Evolutionary conservation across 1,284 basidiomycete genomes (phyloP), one percentile per base, ranked within the genome.

Genomic region (Mycena citricolor): DNA sequence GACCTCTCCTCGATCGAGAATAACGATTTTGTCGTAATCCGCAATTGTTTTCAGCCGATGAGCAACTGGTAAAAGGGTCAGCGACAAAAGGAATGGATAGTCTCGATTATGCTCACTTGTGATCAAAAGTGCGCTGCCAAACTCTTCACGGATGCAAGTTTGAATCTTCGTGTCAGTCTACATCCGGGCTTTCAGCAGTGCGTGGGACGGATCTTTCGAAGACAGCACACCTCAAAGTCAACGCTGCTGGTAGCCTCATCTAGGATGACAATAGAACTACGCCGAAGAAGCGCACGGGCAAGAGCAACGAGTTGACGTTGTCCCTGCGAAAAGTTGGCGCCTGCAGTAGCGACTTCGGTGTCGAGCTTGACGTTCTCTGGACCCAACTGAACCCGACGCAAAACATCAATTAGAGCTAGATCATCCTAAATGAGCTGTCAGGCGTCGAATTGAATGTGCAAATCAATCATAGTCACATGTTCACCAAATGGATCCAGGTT

Each of bases 241-340:
- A 85, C 86, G 54, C 81, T 83, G 52, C 77, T 82, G 0, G 85
- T 90, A 5, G 88, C 88, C 62, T 94, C 90, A 61, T 94, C 90
- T 46, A 93, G 72, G 24, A 93, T 81, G 40, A 93, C 83, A 48
- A 93, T 78, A 11, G 83, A 76, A 49, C 83, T 87, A 5, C 80
- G 75, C 8, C 89, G 71, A 7, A 94, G 70, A 8, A 94, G 72
- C 0, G 88, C 88, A 12, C 88, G 74, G 2, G 86, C 84, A 76
- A 90, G 79, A 1, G 88, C 85, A 17, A 94, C 79, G 4, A 94
- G 71, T 63, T 94, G 90, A n/a, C 86, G 62, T 57, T 95, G 90
- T 5, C 90, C 91, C 49, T 88, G 86, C 2, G 86, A 90, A 58
- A 93, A 90, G 65, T 93, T 92, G 45, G 78, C 74, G 3, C 90